These are phyloP conservation scores for Ganoderma boninense DNA, from an alignment of 1,284 basidiomycete genomes.

Conservation along the genomic window DNA sequence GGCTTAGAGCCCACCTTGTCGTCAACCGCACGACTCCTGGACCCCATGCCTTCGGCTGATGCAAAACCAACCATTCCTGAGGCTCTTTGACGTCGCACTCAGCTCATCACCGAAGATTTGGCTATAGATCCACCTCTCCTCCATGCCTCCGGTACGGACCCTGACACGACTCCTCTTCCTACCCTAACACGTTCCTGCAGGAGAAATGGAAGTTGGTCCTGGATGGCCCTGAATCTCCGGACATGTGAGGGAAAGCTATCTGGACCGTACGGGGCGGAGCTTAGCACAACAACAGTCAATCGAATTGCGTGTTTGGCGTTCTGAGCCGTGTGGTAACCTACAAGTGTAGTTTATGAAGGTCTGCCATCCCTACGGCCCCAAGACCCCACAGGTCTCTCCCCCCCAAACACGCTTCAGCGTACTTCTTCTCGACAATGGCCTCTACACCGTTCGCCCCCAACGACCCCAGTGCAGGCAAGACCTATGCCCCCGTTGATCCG, in stretches of 20 bases:
- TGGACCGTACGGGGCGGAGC: background rate
- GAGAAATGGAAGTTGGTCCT: background rate
- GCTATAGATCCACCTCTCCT: background rate
- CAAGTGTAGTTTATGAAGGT: background rate
- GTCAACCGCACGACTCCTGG: background rate
- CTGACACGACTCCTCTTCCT: background rate
- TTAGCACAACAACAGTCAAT: background rate
- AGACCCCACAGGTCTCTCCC: background rate
- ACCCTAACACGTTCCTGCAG: conserved; percentile 6
- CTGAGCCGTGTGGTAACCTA: background rate
- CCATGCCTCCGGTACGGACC: background rate
- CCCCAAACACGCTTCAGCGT: background rate
- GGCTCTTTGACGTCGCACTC: background rate
- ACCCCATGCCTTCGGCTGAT: background rate
- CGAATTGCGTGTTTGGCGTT: background rate
- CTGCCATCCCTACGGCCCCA: background rate
- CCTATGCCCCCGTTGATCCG: conserved; percentile 8
- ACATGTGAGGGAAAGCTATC: background rate
- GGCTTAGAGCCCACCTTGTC: background rate
- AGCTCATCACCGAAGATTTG: too few relatives aligned
- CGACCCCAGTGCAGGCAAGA: conserved; percentile 12
- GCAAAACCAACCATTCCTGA: background rate
- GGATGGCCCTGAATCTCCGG: background rate
- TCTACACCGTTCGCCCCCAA: background rate
- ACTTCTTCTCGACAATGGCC: background rate